These are phyloP conservation scores for Gorgonomyces haynaldii DNA, from an alignment of 192 early-diverging fungal species.

Conservation along the genomic window DNA sequence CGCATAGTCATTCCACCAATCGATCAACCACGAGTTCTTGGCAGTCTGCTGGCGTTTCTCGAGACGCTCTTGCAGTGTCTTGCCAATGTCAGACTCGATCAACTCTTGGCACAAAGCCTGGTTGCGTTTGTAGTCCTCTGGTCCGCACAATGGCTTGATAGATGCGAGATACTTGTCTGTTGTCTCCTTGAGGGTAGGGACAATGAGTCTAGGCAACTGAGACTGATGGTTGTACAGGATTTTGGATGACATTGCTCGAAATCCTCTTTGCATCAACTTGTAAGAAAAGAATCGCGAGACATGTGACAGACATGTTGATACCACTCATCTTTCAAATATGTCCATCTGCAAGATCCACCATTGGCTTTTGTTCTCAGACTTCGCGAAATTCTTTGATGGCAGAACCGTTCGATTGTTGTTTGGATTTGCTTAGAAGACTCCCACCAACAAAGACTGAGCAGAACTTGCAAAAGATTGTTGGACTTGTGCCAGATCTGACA, in stretches of 20 bases:
- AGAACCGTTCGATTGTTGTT: slow-evolving; percentile 66
- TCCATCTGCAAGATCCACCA: too few relatives aligned
- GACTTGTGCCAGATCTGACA: slow-evolving; percentile 69
- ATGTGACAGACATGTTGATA: too few relatives aligned
- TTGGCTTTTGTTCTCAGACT: too few relatives aligned
- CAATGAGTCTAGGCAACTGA: slow-evolving; percentile 73
- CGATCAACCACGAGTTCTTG: slow-evolving; percentile 78
- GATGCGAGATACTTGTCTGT: slow-evolving; percentile 69
- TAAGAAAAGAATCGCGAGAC: too few relatives aligned
- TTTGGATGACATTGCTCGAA: too few relatives aligned
- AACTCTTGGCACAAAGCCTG: slow-evolving; percentile 64
- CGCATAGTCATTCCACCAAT: slow-evolving; percentile 96
- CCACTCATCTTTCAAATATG: too few relatives aligned
- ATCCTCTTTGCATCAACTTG: too few relatives aligned
- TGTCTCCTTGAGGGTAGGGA: slow-evolving; percentile 75
- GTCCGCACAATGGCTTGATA: slow-evolving; percentile 56
- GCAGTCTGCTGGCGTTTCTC: slow-evolving; percentile 59
- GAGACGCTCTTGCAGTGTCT: slow-evolving; percentile 76
- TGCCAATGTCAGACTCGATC: slow-evolving; percentile 63
- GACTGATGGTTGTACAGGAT: slow-evolving; percentile 21
- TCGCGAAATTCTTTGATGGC: slow-evolving; percentile 1
- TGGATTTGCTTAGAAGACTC: slow-evolving; percentile 96
- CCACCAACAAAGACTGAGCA: slow-evolving; percentile 84
- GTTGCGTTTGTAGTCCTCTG: slow-evolving; percentile 59
- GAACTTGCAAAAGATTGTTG: slow-evolving; percentile 72